phyloP scores from a whole-genome alignment of 306 rosid genomes.

The Geum urbanum region DNA sequence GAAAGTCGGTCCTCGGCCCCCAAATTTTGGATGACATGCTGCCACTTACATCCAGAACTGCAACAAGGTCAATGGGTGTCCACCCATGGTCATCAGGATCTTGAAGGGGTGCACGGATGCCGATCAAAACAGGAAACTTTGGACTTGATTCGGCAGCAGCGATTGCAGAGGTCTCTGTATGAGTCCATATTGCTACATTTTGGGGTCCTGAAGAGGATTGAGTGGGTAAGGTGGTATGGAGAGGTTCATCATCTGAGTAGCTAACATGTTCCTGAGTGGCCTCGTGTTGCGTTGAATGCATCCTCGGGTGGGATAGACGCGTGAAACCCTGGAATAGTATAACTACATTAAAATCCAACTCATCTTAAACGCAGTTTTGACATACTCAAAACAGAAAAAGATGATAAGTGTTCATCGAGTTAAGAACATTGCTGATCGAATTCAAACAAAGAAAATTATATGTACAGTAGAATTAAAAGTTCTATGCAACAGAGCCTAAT shows the following conservation, averaged over 20 bases:
- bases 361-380: too few species aligned
- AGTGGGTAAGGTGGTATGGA: background rate
- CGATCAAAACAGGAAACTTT: background rate
- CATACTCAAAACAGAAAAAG: too few species aligned
- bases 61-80: slow-evolving; percentile 30
- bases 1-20: slow-evolving; percentile 33
- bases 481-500: too few species aligned
- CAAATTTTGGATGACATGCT: slow-evolving; percentile 33
- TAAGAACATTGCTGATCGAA: too few species aligned
- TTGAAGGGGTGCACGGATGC: background rate
- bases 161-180: slow-evolving; percentile 9
- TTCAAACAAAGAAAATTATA: too few species aligned
- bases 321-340: too few species aligned
- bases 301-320: too few species aligned
- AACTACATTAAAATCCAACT: too few species aligned
- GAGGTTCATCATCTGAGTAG: background rate
- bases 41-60: slow-evolving; percentile 29
- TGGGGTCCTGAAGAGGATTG: background rate
- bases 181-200: background rate
- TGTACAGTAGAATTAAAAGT: too few species aligned
- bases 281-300: too few species aligned
- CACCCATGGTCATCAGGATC: background rate
- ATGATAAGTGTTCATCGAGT: too few species aligned
- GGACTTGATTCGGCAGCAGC: background rate
- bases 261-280: too few species aligned